Conservation (phyloP, 305 asterid species). For the Fraxinus xanthoxyloides region DNA sequence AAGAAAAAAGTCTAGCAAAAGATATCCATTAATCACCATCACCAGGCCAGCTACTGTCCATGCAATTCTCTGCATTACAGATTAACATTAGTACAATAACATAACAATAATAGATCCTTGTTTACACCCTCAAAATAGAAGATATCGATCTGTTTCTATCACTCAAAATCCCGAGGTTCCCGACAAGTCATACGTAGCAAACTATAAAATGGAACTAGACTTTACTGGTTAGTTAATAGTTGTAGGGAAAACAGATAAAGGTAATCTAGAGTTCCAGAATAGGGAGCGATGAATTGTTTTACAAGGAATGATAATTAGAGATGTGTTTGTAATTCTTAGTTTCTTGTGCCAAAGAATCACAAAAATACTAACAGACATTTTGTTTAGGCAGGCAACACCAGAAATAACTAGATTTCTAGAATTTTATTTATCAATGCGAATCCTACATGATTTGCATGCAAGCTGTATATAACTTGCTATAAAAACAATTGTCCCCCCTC, state of each 20-base stretch:
- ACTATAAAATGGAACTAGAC: background rate
- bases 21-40: slow-evolving; percentile 90
- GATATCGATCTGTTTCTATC: background rate
- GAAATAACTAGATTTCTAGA: background rate
- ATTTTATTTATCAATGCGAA: background rate
- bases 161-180: background rate
- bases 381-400: background rate
- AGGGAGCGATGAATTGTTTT: background rate
- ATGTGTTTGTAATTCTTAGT: background rate
- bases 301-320: background rate
- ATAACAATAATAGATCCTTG: background rate
- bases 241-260: background rate
- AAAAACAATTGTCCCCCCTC: background rate
- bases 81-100: too few relatives aligned
- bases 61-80: slow-evolving; percentile 55
- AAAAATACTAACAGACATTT: background rate
- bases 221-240: background rate
- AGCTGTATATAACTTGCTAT: background rate
- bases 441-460: background rate
- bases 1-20: slow-evolving; percentile 71
- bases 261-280: background rate
- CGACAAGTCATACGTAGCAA: background rate
- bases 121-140: background rate
- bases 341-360: background rate
- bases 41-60: slow-evolving; percentile 92